A percentile compares a stretch with the other conserved stretches of the same genome.
Conservation (phyloP, 2,329 filamentous ascomycete genomes). For the Aspergillus candidus region DNA sequence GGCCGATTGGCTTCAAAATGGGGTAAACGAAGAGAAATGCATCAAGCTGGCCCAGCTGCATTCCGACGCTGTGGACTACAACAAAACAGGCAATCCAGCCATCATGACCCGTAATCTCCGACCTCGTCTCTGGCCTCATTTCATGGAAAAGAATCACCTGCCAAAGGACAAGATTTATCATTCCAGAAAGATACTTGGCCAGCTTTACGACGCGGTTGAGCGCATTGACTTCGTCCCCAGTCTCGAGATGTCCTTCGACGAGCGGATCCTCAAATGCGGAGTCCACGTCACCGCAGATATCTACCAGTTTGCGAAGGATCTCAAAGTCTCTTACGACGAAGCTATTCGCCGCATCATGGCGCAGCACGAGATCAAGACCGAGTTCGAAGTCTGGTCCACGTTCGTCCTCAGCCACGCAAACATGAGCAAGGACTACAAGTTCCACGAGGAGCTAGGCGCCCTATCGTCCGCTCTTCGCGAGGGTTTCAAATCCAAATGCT, state of each 20-base stretch:
- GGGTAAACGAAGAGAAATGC: conserved; percentile 65
- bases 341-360: conserved; percentile 73
- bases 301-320: conserved; percentile 53
- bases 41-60: conserved; percentile 71
- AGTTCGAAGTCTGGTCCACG: conserved; percentile 87
- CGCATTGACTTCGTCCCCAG: conserved; percentile 64
- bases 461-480: conserved; percentile 62
- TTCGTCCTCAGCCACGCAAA: conserved; percentile 73
- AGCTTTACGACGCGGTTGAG: conserved; percentile 72
- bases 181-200: conserved; percentile 68
- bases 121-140: conserved; percentile 71
- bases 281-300: conserved; percentile 52
- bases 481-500: conserved; percentile 62
- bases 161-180: conserved; percentile 50
- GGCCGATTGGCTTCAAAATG: conserved; percentile 58
- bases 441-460: conserved; percentile 72
- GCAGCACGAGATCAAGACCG: conserved; percentile 74
- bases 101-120: conserved; percentile 56
- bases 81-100: conserved; percentile 79
- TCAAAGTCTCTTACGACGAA: conserved; percentile 75
- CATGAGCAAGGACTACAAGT: conserved; percentile 72
- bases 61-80: conserved; percentile 88
- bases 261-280: conserved; percentile 58
- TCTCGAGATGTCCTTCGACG: conserved; percentile 69
- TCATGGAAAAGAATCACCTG: conserved; percentile 65